Percentiles rank a stretch among this genome's conserved stretches.
Conservation (phyloP, 2,329 filamentous ascomycete genomes). For the Karstenula rhodostoma region DNA sequence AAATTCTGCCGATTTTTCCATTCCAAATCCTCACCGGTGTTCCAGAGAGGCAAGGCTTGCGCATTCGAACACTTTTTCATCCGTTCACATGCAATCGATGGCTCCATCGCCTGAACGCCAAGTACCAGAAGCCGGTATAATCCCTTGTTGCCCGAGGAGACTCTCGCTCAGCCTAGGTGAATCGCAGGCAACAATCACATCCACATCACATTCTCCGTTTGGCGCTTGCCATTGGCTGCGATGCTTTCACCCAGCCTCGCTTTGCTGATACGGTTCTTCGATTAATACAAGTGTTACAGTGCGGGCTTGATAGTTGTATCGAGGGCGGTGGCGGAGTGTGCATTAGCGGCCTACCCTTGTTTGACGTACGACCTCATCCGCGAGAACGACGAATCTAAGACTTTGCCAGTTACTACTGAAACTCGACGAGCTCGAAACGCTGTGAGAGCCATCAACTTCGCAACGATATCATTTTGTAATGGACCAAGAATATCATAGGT, state of each 20-base stretch:
- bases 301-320: background rate
- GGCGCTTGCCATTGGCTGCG: background rate
- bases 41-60: too few species aligned
- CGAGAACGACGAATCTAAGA: background rate
- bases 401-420: background rate
- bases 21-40: too few species aligned
- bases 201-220: background rate
- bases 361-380: background rate
- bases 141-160: background rate
- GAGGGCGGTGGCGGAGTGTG: conserved; percentile 4
- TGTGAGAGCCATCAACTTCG: background rate
- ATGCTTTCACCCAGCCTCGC: too few species aligned
- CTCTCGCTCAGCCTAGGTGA: background rate
- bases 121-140: background rate
- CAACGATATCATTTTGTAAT: background rate
- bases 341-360: background rate
- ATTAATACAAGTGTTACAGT: background rate
- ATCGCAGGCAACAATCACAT: background rate
- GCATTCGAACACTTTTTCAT: background rate
- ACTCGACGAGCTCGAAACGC: background rate
- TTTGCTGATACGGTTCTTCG: background rate
- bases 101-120: background rate
- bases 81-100: background rate
- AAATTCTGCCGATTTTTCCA: too few species aligned
- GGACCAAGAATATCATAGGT: background rate